Evolutionary conservation across 352 stramenopile genomes (phyloP).

Genomic region (Pythium scleroteichum): DNA sequence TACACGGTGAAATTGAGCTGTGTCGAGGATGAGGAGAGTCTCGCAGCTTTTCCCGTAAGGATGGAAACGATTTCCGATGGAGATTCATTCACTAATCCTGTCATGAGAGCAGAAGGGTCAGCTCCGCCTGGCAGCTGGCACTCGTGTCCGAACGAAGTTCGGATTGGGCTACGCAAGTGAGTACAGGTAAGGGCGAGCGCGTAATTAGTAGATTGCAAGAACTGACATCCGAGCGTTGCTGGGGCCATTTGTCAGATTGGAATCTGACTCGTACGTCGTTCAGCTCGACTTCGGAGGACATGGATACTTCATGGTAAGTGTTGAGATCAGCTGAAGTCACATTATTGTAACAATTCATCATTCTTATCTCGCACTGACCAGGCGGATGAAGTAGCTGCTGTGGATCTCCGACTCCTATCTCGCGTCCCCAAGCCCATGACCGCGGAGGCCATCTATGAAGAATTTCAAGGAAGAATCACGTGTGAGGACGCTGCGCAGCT

Average conservation of each 20-base stretch:
- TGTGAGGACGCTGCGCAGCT: constrained; percentile 57
- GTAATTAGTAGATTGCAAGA: no score
- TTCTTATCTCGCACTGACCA: no score
- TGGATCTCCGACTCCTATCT: constrained; percentile 67
- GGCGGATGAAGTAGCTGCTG: constrained; percentile 47
- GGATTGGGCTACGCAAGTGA: constrained; percentile 27
- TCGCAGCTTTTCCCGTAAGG: constrained; percentile 1
- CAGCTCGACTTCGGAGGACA: constrained; percentile 42
- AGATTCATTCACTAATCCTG: background rate
- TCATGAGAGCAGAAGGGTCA: constrained; percentile 28
- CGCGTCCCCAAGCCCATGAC: constrained; percentile 72
- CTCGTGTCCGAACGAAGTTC: constrained; percentile 40
- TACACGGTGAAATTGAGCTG: constrained; percentile 21
- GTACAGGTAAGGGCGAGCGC: constrained; percentile 44
- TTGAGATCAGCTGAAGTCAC: no score
- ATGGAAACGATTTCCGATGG: background rate
- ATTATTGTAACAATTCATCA: no score
- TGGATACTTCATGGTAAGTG: constrained; percentile 39
- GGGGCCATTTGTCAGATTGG: constrained; percentile 26
- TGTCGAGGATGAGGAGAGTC: background rate
- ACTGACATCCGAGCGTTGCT: no score
- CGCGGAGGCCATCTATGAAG: constrained; percentile 55
- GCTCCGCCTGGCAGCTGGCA: constrained; percentile 36
- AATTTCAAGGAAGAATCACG: constrained; percentile 72
- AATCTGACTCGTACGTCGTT: constrained; percentile 43